These are phyloP conservation scores for Amanita jacksonii DNA, from an alignment of 768 basidiomycete species.

Conservation along the genomic window DNA sequence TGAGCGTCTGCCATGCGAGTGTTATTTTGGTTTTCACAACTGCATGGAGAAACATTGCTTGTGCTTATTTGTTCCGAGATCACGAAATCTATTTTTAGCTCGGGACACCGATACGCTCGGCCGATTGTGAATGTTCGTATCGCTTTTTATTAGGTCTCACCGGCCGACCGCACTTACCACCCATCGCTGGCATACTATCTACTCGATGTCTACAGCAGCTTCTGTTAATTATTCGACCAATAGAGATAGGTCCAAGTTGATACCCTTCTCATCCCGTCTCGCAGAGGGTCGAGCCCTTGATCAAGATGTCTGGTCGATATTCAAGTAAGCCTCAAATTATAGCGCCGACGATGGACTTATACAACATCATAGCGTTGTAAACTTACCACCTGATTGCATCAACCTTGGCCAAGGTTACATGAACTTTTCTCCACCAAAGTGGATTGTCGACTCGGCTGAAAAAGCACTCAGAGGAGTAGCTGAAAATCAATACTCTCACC, in stretches of 20 bases:
- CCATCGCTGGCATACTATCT: not conserved
- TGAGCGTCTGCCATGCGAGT: no score
- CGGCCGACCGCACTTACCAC: no score
- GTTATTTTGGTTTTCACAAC: no score
- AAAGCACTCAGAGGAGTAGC: slow-evolving; percentile 53
- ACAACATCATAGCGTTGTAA: slow-evolving; percentile 51
- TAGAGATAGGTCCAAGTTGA: slow-evolving; percentile 37
- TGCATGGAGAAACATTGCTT: no score
- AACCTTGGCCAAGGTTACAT: slow-evolving; percentile 95
- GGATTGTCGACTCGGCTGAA: slow-evolving; percentile 68
- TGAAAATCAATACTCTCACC: slow-evolving; percentile 85
- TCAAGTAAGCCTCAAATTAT: slow-evolving; percentile 46
- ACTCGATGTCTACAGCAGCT: slow-evolving; percentile 14
- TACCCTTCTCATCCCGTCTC: slow-evolving; percentile 66
- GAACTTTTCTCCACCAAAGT: slow-evolving; percentile 82
- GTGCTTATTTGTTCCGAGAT: no score
- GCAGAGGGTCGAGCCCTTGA: slow-evolving; percentile 67
- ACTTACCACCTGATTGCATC: slow-evolving; percentile 85
- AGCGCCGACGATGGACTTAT: slow-evolving; percentile 2
- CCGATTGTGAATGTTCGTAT: no score
- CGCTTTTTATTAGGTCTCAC: no score
- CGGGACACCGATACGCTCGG: no score
- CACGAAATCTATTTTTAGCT: no score
- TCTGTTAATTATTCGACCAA: slow-evolving; percentile 12
- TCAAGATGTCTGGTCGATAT: slow-evolving; percentile 88